Evolutionary conservation across 108 stramenopile genomes (phyloP).

Genomic region (Epithemia pelagica): DNA sequence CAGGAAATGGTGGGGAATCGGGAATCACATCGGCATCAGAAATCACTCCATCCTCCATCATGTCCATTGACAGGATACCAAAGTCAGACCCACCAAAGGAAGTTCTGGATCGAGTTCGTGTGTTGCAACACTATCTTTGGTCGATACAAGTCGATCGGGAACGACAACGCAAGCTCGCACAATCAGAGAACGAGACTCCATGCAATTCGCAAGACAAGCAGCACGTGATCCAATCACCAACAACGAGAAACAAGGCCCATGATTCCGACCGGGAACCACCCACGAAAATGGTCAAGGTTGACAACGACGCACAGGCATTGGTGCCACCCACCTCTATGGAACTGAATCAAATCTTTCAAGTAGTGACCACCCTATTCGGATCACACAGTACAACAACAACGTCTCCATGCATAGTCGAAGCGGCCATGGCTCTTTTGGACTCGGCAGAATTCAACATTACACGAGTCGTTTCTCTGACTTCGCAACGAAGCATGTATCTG

Average conservation of each 20-base stretch:
- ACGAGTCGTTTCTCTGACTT: constrained; percentile 1
- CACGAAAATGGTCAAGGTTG: background rate
- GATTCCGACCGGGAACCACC: background rate
- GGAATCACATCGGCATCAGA: too few relatives aligned
- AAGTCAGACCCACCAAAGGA: background rate
- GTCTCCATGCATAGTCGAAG: background rate
- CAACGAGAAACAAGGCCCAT: background rate
- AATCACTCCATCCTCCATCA: too few relatives aligned
- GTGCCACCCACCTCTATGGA: too few relatives aligned
- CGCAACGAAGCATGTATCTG: constrained; percentile 1
- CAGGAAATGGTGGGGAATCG: too few relatives aligned
- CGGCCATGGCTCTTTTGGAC: constrained; percentile 5
- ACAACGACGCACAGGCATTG: too few relatives aligned
- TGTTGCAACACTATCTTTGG: background rate
- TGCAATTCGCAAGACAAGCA: background rate
- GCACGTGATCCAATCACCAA: too few relatives aligned
- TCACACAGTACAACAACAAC: background rate
- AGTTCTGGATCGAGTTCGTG: background rate
- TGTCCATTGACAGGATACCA: too few relatives aligned
- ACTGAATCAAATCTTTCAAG: background rate
- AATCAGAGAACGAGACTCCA: background rate
- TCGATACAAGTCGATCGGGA: background rate
- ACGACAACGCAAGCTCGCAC: background rate
- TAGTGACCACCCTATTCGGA: background rate
- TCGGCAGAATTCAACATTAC: background rate